phyloP scores from a whole-genome alignment of 495 filamentous ascomycete species.

The Tuber brumale region DNA sequence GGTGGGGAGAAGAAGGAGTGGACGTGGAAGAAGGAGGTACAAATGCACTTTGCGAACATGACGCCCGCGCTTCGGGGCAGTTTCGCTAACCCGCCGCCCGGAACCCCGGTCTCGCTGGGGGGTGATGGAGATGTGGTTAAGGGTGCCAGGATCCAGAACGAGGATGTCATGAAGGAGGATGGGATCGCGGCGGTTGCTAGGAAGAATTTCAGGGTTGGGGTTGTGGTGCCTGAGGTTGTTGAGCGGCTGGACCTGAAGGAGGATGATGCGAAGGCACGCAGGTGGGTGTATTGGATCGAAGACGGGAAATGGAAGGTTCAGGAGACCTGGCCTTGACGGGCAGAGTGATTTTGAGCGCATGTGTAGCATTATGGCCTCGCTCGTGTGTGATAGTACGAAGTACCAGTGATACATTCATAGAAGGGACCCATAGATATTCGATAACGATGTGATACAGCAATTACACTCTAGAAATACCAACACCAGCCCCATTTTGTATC shows the following conservation, averaged over 20 bases:
- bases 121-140: conserved; percentile 50
- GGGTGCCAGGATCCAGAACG: conserved; percentile 61
- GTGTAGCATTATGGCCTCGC: no score
- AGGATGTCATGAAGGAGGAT: conserved; percentile 52
- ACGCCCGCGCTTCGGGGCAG: conserved; percentile 67
- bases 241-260: conserved; percentile 66
- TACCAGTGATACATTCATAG: no score
- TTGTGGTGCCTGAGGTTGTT: conserved; percentile 72
- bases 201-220: conserved; percentile 74
- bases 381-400: no score
- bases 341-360: neutral
- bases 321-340: conserved; percentile 71
- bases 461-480: no score
- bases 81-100: conserved; percentile 75
- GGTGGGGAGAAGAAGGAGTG: conserved; percentile 45
- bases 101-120: conserved; percentile 50
- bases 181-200: conserved; percentile 51
- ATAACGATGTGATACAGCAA: no score
- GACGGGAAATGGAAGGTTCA: conserved; percentile 58
- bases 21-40: conserved; percentile 70
- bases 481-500: no score
- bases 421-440: no score
- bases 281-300: conserved; percentile 55
- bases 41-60: conserved; percentile 80
- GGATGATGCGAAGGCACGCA: conserved; percentile 55